These are phyloP conservation scores for Coelastrella sp. DNA, from an alignment of 139 green algal species.

Conservation along the genomic window DNA sequence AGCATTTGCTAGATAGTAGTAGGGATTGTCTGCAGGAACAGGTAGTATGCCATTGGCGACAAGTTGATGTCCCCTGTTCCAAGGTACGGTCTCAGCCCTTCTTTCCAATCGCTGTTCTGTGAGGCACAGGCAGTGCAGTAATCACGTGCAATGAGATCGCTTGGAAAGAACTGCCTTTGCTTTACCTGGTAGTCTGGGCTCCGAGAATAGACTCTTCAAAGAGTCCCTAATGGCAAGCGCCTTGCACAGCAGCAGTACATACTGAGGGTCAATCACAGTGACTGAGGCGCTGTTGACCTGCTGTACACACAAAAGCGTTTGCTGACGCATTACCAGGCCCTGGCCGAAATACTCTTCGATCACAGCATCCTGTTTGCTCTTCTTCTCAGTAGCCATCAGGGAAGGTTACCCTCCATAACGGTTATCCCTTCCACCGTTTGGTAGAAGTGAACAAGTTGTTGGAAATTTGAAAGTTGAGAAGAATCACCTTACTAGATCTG, in stretches of 20 bases:
- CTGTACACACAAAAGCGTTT: not conserved
- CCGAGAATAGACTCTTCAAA: conserved; percentile 60
- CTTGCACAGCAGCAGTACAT: conserved; percentile 33
- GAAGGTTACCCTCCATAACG: not conserved
- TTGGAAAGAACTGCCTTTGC: not conserved
- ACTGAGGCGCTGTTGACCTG: not conserved
- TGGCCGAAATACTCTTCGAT: not conserved
- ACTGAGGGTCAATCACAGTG: not conserved
- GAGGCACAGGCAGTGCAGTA: too few species aligned
- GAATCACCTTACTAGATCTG: too few species aligned
- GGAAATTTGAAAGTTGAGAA: too few species aligned
- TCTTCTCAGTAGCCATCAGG: not conserved
- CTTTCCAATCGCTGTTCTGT: conserved; percentile 28
- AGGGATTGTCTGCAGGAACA: conserved; percentile 52
- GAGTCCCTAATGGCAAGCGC: conserved; percentile 48
- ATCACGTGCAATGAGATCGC: not conserved
- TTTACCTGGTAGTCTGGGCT: conserved; percentile 54
- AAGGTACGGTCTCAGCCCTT: not conserved
- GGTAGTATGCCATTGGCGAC: not conserved
- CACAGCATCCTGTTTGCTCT: not conserved
- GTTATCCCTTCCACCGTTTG: not conserved
- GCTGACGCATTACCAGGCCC: not conserved
- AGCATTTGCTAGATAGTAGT: conserved; percentile 61
- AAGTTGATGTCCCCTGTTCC: not conserved
- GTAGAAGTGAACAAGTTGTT: too few species aligned